Percentiles rank a stretch among this genome's conserved stretches.
Evolutionary conservation across 1,284 basidiomycete species (phyloP).

Genomic region (Nidula niveotomentosa): DNA sequence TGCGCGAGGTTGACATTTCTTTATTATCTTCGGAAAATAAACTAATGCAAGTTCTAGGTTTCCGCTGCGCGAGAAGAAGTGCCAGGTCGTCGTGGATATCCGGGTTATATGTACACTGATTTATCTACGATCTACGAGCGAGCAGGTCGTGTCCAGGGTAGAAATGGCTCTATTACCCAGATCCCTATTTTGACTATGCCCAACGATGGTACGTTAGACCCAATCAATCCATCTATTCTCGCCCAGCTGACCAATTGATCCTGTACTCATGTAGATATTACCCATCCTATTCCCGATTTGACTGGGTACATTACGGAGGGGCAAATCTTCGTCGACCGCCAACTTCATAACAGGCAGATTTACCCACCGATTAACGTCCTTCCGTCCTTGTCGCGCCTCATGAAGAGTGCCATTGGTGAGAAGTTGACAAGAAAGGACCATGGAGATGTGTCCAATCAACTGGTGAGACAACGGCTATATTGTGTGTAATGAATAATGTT

Average conservation of each 20-base stretch:
- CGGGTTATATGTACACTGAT: conserved; percentile 99
- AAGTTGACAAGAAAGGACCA: conserved; percentile 98
- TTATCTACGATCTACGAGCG: conserved; percentile 99
- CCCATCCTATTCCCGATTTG: conserved; percentile 99
- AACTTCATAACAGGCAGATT: conserved; percentile 93
- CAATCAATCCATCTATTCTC: conserved; percentile 7
- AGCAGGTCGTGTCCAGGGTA: conserved; percentile 96
- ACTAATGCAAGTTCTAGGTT: conserved; percentile 50
- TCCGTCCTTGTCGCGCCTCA: conserved; percentile 96
- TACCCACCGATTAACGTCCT: conserved; percentile 99
- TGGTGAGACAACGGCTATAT: conserved; percentile 30
- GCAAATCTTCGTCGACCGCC: conserved; percentile 98
- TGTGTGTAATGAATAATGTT: neutral
- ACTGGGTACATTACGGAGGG: conserved; percentile 99
- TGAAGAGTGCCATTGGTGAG: conserved; percentile 99
- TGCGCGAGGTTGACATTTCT: conserved; percentile 76
- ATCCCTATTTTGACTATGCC: conserved; percentile 99
- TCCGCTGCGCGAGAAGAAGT: conserved; percentile 99
- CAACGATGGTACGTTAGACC: conserved; percentile 80
- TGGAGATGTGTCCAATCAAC: conserved; percentile 97
- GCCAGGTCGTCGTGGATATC: conserved; percentile 99
- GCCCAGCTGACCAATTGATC: conserved; percentile 4
- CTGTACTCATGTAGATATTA: conserved; percentile 75
- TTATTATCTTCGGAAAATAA: conserved; percentile 16
- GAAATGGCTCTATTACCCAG: conserved; percentile 99